Evolutionary conservation across 192 early-diverging fungal species (phyloP).

Genomic region (Coemansia sp.): DNA sequence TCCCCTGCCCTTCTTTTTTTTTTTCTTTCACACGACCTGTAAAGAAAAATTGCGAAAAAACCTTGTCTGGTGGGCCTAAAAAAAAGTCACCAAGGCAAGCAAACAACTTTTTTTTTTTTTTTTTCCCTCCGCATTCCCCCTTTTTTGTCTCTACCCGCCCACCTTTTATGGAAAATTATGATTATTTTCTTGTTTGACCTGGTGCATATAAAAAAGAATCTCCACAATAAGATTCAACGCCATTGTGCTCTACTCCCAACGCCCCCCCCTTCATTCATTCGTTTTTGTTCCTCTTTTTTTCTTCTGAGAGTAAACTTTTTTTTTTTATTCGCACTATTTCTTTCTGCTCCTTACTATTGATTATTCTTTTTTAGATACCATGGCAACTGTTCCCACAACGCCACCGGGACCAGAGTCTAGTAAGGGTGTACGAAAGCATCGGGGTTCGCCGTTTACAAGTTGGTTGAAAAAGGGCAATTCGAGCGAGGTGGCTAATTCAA

Average conservation of each 20-base stretch:
- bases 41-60: no score
- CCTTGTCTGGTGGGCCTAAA: no score
- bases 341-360: background rate
- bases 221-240: no score
- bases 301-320: background rate
- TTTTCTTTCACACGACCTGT: background rate
- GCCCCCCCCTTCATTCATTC: no score
- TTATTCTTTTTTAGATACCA: background rate
- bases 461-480: constrained; percentile 39
- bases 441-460: constrained; percentile 36
- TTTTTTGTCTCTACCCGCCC: background rate
- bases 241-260: no score
- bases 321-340: background rate
- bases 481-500: constrained; percentile 19
- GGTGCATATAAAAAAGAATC: background rate
- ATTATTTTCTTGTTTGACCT: background rate
- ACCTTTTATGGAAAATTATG: background rate
- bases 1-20: background rate
- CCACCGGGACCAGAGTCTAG: background rate
- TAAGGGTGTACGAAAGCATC: constrained; percentile 21
- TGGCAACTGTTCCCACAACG: constrained; percentile 12
- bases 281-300: background rate
- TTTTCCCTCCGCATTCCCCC: background rate
- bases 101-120: background rate
- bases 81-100: no score